Base-by-base conservation (phyloP, 2,329 filamentous ascomycete genomes). In the Penicillium paneum region DNA sequence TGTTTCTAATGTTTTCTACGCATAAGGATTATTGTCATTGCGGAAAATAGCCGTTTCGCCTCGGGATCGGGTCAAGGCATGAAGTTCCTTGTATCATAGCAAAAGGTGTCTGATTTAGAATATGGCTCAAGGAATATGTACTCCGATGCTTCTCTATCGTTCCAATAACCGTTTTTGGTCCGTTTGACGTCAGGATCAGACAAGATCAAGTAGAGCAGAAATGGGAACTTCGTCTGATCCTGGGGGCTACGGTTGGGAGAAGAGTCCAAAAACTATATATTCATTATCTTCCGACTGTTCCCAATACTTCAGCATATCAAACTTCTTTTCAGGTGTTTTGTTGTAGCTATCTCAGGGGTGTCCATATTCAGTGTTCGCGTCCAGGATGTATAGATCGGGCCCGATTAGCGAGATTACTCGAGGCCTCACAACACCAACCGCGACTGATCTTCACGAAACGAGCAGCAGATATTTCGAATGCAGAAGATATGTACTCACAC, bases 61-160 rank as follows among this genome's bases (percentile, higher is more conserved):
- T 32, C 43, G 36, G 32, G 17, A 48, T 41, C 39, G 24, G 31
- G 47, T 36, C 36, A 42, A 32, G 24, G 50, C 42, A 56, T 58
- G 50, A 52, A 52, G 41, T 52, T 52, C 51, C 48, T 21, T 51
- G 55, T 56, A 56, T 55, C 53, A 60, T 56, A 55, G 35, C 29
- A 36, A 56, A 35, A 11, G 32, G 38, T n/a, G 17, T 12, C 19
- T 42, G 44, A 7, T 56, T 35, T 44, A 8, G 41, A 42, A 34
- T 10, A 5, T 21, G 32, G 29, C n/a, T 21, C n/a, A 28, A 19
- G 12, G 2, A 2, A 31, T n/a, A 3, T 24, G 36, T 35, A 44
- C 19, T 17, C 8, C 12, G 24, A 34, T 28, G 8, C 17, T 35
- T 15, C 36, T 53, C 1, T 15, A 5, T 39, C 29, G 15, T 44